These are phyloP conservation scores for Lepidium didymum DNA, from an alignment of 345 rosid genomes.

Conservation along the genomic window DNA sequence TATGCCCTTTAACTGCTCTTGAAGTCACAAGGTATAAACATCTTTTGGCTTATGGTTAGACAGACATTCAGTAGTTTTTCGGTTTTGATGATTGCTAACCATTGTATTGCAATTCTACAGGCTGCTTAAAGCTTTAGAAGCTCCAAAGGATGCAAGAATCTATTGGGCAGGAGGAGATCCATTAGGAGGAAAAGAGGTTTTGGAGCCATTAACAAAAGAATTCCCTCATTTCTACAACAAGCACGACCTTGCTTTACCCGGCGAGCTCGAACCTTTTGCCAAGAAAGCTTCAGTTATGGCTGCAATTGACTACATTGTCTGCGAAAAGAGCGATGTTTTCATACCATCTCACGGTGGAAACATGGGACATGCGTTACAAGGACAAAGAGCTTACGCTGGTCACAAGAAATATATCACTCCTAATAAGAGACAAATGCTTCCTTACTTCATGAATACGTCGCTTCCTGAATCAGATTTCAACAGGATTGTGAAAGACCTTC, in stretches of 20 bases:
- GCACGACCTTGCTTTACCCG: conserved; percentile 77
- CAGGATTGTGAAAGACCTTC: conserved; percentile 64
- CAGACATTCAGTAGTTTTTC: neutral
- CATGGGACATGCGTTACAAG: conserved; percentile 96
- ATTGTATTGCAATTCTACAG: conserved; percentile 25
- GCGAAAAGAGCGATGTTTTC: conserved; percentile 78
- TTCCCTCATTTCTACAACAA: conserved; percentile 78
- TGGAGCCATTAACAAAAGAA: conserved; percentile 56
- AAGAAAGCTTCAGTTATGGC: conserved; percentile 86
- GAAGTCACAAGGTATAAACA: conserved; percentile 69
- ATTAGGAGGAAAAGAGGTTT: conserved; percentile 75
- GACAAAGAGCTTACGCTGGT: conserved; percentile 82
- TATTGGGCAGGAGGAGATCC: conserved; percentile 99
- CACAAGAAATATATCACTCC: conserved; percentile 94
- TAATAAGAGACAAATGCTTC: conserved; percentile 94
- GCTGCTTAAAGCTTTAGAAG: conserved; percentile 91
- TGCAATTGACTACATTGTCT: conserved; percentile 80
- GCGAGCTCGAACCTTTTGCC: conserved; percentile 74
- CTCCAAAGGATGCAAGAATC: conserved; percentile 61
- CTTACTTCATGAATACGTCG: conserved; percentile 70
- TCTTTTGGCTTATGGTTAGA: neutral
- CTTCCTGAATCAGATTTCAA: conserved; percentile 67
- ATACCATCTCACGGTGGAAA: conserved; percentile 99
- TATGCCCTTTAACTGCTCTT: conserved; percentile 83
- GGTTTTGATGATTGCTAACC: neutral